Conservation (phyloP, 164 flowering plant species). For the Buxus sempervirens region DNA sequence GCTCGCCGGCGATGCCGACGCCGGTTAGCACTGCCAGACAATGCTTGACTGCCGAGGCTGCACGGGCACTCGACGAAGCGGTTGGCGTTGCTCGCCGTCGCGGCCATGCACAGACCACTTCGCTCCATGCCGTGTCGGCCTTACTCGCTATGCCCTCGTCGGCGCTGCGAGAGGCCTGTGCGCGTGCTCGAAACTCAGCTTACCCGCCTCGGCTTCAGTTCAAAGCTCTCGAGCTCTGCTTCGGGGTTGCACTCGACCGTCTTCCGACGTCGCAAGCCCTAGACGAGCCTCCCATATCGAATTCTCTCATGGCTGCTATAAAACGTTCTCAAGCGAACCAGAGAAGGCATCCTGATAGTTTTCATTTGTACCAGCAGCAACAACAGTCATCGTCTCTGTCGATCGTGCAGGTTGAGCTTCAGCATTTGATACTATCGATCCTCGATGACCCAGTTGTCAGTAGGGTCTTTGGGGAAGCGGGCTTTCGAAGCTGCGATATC, state of each 20-base stretch:
- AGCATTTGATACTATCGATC: slow-evolving; percentile 67
- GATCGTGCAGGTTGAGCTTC: slow-evolving; percentile 68
- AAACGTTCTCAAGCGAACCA: slow-evolving; percentile 83
- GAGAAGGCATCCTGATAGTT: slow-evolving; percentile 59
- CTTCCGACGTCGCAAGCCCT: slow-evolving; percentile 40
- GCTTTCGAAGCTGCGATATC: slow-evolving; percentile 78
- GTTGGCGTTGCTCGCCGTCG: slow-evolving; percentile 65
- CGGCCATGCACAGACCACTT: slow-evolving; percentile 74
- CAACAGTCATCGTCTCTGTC: slow-evolving; percentile 24
- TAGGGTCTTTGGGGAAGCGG: slow-evolving; percentile 84
- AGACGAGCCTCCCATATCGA: slow-evolving; percentile 68
- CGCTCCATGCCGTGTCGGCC: slow-evolving; percentile 70
- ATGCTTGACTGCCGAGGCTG: slow-evolving; percentile 71
- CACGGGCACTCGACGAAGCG: slow-evolving; percentile 71
- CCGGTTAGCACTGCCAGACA: slow-evolving; percentile 73
- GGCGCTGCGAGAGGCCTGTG: slow-evolving; percentile 58
- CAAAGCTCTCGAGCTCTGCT: slow-evolving; percentile 71
- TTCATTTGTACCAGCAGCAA: slow-evolving; percentile 46
- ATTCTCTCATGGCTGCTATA: slow-evolving; percentile 90
- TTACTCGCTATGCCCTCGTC: slow-evolving; percentile 54
- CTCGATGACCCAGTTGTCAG: slow-evolving; percentile 97
- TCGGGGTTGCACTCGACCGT: slow-evolving; percentile 73
- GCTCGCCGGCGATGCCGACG: slow-evolving; percentile 72
- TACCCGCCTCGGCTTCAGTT: slow-evolving; percentile 61
- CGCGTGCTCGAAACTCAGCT: slow-evolving; percentile 43